phyloP scores from a whole-genome alignment of 768 basidiomycete genomes.

The Punctularia strigosozonata region DNA sequence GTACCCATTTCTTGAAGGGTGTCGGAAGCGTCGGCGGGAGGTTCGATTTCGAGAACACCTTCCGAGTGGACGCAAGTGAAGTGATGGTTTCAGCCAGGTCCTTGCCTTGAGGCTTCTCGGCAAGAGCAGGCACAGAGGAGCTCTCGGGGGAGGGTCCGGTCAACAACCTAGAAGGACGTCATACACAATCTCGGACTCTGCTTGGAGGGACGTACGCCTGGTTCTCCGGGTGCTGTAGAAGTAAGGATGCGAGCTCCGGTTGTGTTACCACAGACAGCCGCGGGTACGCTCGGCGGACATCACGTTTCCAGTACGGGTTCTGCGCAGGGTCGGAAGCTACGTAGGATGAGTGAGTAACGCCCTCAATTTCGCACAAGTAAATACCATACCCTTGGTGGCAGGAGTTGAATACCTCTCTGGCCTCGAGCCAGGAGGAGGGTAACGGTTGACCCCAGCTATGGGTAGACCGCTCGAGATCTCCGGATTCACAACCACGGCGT shows the following conservation, averaged over 20 bases:
- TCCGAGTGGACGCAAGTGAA: conserved; percentile 41
- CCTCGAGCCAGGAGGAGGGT: conserved; percentile 81
- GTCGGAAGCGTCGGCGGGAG: conserved; percentile 69
- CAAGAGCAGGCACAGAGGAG: conserved; percentile 30
- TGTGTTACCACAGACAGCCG: conserved; percentile 85
- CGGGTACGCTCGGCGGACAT: conserved; percentile 88
- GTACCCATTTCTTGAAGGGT: conserved; percentile 62
- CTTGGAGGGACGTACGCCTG: conserved; percentile 41
- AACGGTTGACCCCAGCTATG: conserved; percentile 56
- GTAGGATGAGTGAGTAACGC: neutral
- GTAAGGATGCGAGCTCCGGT: conserved; percentile 62
- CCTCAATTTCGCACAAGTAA: neutral
- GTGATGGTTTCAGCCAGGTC: conserved; percentile 68
- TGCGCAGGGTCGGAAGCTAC: conserved; percentile 76
- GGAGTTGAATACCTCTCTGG: conserved; percentile 82
- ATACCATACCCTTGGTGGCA: conserved; percentile 64
- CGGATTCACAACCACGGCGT: conserved; percentile 75
- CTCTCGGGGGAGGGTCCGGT: too few species aligned
- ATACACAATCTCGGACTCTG: conserved; percentile 1
- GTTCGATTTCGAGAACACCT: conserved; percentile 47
- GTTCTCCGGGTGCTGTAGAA: conserved; percentile 66
- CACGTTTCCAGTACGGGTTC: conserved; percentile 94
- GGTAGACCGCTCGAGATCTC: conserved; percentile 89
- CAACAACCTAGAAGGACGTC: too few species aligned
- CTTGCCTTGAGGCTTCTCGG: conserved; percentile 26